Evolutionary conservation across 345 rosid species (phyloP).

Genomic region (Corchorus olitorius): DNA sequence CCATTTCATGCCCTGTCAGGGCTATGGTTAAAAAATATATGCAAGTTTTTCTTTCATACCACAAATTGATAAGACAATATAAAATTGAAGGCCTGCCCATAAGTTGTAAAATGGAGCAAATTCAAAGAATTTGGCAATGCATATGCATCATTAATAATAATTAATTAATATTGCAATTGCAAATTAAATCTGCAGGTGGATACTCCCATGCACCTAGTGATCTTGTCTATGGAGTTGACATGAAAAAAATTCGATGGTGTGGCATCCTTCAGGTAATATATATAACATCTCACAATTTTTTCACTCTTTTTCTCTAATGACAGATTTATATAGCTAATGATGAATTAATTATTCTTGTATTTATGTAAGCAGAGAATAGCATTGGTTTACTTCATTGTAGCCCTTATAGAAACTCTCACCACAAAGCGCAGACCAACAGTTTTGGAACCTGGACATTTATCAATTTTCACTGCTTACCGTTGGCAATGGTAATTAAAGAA

Average conservation of each 20-base stretch:
- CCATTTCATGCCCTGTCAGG: neutral
- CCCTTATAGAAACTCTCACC: conserved; percentile 56
- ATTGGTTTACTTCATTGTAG: conserved; percentile 57
- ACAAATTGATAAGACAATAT: neutral
- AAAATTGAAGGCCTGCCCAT: neutral
- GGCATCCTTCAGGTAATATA: conserved; percentile 66
- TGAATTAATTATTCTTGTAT: no score
- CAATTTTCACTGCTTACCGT: conserved; percentile 55
- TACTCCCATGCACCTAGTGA: conserved; percentile 64
- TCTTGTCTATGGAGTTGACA: conserved; percentile 67
- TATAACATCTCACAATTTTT: no score
- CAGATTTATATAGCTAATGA: no score
- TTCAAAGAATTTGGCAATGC: neutral
- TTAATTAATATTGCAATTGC: neutral
- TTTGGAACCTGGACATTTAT: conserved; percentile 41
- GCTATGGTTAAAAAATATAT: neutral
- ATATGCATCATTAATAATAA: neutral
- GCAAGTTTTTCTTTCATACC: neutral
- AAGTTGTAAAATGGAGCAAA: neutral
- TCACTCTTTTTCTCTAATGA: no score
- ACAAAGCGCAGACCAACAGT: conserved; percentile 47
- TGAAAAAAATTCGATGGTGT: conserved; percentile 62
- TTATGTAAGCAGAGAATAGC: conserved; percentile 56
- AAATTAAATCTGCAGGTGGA: conserved; percentile 47
- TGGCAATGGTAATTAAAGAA: conserved; percentile 68